phyloP scores from a whole-genome alignment of 2,329 filamentous ascomycete species.

The Diaporthe ilicicola region DNA sequence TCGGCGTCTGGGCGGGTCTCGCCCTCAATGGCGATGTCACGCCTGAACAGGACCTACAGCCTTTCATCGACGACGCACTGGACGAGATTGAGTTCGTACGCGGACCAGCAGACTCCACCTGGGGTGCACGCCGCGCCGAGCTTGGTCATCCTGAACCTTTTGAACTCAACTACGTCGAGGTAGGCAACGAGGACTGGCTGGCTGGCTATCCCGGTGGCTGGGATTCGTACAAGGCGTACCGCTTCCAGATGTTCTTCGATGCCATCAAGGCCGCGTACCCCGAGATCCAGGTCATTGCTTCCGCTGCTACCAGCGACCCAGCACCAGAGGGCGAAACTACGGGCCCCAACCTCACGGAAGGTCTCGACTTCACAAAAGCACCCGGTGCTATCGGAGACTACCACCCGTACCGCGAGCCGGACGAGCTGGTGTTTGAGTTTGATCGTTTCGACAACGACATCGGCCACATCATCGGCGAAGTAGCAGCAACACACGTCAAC shows the following conservation, averaged over 20 bases:
- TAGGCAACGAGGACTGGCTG: constrained; percentile 75
- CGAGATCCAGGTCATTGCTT: constrained; percentile 23
- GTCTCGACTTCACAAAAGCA: constrained; percentile 4
- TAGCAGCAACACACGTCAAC: constrained; percentile 60
- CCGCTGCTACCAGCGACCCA: background rate
- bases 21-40: constrained; percentile 62
- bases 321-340: constrained; percentile 5
- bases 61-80: constrained; percentile 67
- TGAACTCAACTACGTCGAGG: constrained; percentile 67
- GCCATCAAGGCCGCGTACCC: constrained; percentile 51
- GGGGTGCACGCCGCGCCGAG: constrained; percentile 64
- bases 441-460: constrained; percentile 16
- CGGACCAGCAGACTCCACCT: constrained; percentile 60
- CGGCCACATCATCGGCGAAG: constrained; percentile 51
- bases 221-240: constrained; percentile 60
- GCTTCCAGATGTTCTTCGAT: constrained; percentile 67
- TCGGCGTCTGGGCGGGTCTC: constrained; percentile 67
- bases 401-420: constrained; percentile 47
- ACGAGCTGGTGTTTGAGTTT: constrained; percentile 24
- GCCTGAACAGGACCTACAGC: constrained; percentile 59
- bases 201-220: constrained; percentile 56
- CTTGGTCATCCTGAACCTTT: constrained; percentile 71
- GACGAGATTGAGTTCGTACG: constrained; percentile 71
- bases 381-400: constrained; percentile 14
- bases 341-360: background rate